A percentile compares a stretch with the other conserved stretches of the same genome.
Conservation (phyloP, 2,329 filamentous ascomycete genomes). For the Pestalotiopsis sp. region DNA sequence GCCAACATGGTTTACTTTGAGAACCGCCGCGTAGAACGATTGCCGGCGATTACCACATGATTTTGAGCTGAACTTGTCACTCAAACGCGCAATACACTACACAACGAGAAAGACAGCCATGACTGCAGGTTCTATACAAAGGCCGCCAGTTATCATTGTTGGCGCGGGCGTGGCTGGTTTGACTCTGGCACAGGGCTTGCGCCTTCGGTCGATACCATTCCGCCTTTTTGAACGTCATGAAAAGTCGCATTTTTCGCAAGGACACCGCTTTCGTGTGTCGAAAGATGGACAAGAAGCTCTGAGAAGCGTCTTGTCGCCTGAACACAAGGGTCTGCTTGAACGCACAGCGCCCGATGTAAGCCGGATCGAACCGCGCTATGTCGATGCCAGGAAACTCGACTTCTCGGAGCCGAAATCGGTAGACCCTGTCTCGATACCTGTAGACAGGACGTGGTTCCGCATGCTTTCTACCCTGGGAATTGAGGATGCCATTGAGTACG, state of each 20-base stretch:
- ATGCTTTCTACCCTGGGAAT: conserved; percentile 26
- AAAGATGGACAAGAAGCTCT: conserved; percentile 26
- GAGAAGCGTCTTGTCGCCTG: conserved; percentile 26
- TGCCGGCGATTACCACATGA: background rate
- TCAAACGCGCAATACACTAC: background rate
- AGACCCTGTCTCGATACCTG: conserved; percentile 21
- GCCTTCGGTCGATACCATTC: conserved; percentile 30
- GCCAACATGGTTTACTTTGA: background rate
- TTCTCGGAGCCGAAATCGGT: conserved; percentile 21
- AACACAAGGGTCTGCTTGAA: conserved; percentile 21
- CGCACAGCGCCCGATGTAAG: conserved; percentile 22
- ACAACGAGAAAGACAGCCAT: background rate
- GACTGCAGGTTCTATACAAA: background rate
- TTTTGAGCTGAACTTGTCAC: background rate
- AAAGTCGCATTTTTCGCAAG: conserved; percentile 23
- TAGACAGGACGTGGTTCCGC: conserved; percentile 34
- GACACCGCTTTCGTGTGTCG: conserved; percentile 33
- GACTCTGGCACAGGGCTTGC: conserved; percentile 35
- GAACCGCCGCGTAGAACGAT: background rate
- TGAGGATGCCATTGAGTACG: conserved; percentile 30
- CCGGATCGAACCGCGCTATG: conserved; percentile 28
- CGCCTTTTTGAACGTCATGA: conserved; percentile 31
- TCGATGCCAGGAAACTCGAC: conserved; percentile 26
- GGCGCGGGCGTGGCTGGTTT: conserved; percentile 48
- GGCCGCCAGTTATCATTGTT: conserved; percentile 36